Conservation (phyloP, 768 basidiomycete genomes). For the Pleurotus cornucopiae region DNA sequence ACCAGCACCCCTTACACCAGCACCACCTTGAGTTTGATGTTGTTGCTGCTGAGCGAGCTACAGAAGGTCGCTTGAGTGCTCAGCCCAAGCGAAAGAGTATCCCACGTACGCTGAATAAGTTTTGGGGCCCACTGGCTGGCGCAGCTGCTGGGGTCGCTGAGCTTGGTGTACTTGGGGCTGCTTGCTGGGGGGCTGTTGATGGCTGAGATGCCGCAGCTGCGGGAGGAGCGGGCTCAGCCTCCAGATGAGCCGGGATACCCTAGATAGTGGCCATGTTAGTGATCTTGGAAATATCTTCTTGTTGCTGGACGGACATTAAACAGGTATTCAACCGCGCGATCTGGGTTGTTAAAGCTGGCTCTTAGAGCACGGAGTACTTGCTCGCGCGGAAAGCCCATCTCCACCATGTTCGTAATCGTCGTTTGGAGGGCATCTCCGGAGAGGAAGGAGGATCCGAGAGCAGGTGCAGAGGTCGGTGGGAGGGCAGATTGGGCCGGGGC, state of each 20-base stretch:
- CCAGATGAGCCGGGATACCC: conserved; percentile 78
- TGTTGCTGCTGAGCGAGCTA: conserved; percentile 67
- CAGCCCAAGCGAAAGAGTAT: too few species aligned
- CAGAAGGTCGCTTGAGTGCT: conserved; percentile 1
- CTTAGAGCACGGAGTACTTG: conserved; percentile 81
- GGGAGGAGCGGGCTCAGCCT: conserved; percentile 38
- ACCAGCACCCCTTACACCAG: conserved; percentile 26
- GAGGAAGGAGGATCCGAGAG: conserved; percentile 63
- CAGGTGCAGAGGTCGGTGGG: conserved; percentile 25
- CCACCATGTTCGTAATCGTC: conserved; percentile 78
- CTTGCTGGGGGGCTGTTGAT: conserved; percentile 21
- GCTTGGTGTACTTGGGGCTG: conserved; percentile 11
- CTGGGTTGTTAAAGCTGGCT: conserved; percentile 96
- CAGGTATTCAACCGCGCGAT: conserved; percentile 97
- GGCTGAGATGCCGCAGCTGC: conserved; percentile 24
- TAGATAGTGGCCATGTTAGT: conserved; percentile 20
- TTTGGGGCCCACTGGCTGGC: conserved; percentile 56
- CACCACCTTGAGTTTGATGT: conserved; percentile 28
- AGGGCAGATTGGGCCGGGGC: conserved; percentile 29
- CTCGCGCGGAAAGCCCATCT: conserved; percentile 92
- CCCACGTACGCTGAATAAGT: conserved; percentile 75
- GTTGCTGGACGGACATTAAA: conserved; percentile 62
- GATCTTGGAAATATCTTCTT: conserved; percentile 10
- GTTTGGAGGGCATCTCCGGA: conserved; percentile 72
- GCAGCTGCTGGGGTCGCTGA: conserved; percentile 24